Evolutionary conservation across 345 rosid species (phyloP).

Genomic region (Bruguiera gymnorhiza): DNA sequence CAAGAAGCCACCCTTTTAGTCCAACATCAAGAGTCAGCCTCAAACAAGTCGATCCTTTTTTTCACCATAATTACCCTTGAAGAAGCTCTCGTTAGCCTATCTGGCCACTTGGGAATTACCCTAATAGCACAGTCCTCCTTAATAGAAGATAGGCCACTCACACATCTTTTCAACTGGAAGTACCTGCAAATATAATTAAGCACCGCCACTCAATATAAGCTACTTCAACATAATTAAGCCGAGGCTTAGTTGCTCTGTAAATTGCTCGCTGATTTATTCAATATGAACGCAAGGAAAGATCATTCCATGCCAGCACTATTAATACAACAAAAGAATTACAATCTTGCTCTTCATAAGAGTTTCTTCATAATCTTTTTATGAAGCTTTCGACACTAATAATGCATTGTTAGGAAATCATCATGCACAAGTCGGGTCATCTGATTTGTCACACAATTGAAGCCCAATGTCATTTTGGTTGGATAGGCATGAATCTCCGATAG

Average conservation of each 20-base stretch:
- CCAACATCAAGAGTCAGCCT: slow-evolving; percentile 86
- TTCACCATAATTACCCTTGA: slow-evolving; percentile 59
- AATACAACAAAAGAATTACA: background rate
- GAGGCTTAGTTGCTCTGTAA: background rate
- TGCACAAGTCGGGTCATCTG: slow-evolving; percentile 63
- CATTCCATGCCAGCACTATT: slow-evolving; percentile 1
- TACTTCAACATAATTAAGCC: background rate
- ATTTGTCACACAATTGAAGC: slow-evolving; percentile 64
- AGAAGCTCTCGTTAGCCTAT: slow-evolving; percentile 66
- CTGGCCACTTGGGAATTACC: slow-evolving; percentile 70
- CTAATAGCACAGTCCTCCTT: slow-evolving; percentile 67
- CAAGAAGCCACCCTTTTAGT: slow-evolving; percentile 78
- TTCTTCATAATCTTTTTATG: background rate
- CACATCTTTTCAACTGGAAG: slow-evolving; percentile 64
- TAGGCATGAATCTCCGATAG: slow-evolving; percentile 65
- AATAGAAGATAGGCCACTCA: slow-evolving; percentile 51
- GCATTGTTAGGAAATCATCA: slow-evolving; percentile 48
- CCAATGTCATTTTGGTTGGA: slow-evolving; percentile 72
- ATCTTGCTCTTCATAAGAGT: background rate
- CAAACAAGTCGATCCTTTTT: slow-evolving; percentile 77
- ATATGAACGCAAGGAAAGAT: slow-evolving; percentile 5
- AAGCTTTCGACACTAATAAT: slow-evolving; percentile 9
- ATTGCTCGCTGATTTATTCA: slow-evolving; percentile 4
- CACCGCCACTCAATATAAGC: background rate
- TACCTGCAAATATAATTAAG: slow-evolving; percentile 55